Evolutionary conservation across 2,329 filamentous ascomycete genomes (phyloP), one percentile per base, ranked within the genome.

Genomic region (Ambrosiella xylebori): DNA sequence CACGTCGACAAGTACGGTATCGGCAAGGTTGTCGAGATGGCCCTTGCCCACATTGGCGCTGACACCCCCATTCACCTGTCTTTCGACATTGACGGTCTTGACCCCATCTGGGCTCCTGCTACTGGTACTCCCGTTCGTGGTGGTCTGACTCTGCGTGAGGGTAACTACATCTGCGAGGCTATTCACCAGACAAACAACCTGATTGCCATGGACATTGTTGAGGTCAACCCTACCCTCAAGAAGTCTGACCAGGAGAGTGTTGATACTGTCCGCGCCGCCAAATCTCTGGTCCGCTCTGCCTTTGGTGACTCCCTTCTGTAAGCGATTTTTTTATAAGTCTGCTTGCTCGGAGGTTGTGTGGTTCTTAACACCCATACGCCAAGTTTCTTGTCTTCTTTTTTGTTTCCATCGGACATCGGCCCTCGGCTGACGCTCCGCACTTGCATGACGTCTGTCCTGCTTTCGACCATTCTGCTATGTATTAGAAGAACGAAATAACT

Each of bases 61-160:
- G 93, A 97, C 69, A 96, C 90, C 0, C 93, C 93, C 47, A 96
- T 98, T 67, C 93, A 98, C 71, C 80, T 98, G 61, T 95, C 88
- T 41, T 97, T 98, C 66, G 93, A 98, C 68, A 88, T 98, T 64
- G 93, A 98, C 70, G 93, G 90, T 27, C 78, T 97, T 61, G 93
- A 98, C 70, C 93, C 93, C 36, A 85, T 89, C 78, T 96, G 88
- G 85, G 93, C 93, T 44, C 93, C 93, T 27, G 93, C 87, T 70
- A 98, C 93, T 0, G 93, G 93, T 15, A 97, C 93, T 2, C 89
- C 93, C 0, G 93, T 98, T 38, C 80, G 93, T 66, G 93, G 93
- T 47, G 93, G 93, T 0, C 72, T 98, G 68, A 98, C 93, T 2
- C 76, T 98, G 65, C 81, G 93, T 58, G 93, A 98, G 74, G 93